Evolutionary conservation across 345 rosid species (phyloP).

Genomic region (Eucalyptus erythrocorys): DNA sequence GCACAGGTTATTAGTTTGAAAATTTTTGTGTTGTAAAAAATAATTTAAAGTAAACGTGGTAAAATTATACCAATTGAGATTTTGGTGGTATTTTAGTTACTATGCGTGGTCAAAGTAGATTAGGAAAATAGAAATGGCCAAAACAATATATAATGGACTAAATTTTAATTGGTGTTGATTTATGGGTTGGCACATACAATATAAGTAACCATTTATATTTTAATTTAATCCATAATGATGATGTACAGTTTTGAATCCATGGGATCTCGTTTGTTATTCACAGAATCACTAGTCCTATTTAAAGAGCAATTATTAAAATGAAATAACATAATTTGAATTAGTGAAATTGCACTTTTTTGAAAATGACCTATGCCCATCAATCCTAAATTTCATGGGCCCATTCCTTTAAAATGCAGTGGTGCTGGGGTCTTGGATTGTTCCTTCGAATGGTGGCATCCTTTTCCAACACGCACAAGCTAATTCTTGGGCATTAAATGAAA

Average conservation of each 20-base stretch:
- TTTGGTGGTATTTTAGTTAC: background rate
- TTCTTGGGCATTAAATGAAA: background rate
- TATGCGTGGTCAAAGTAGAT: background rate
- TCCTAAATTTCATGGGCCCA: background rate
- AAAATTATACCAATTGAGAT: too few relatives aligned
- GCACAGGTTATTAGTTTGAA: rapidly evolving
- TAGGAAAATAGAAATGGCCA: background rate
- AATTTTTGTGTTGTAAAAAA: background rate
- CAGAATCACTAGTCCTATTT: background rate
- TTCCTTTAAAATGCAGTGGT: background rate
- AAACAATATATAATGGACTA: background rate
- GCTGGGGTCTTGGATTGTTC: background rate
- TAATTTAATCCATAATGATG: background rate
- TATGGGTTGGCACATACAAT: background rate
- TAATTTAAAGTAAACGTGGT: rapidly evolving
- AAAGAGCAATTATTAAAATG: background rate
- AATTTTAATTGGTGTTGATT: background rate
- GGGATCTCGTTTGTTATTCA: background rate
- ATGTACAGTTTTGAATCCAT: background rate
- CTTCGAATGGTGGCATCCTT: background rate
- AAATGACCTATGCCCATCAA: background rate
- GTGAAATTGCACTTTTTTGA: background rate
- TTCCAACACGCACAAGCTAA: background rate
- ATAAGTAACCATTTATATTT: background rate
- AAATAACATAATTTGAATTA: background rate